Evolutionary conservation across 805 yeast species (phyloP).

Genomic region (Kodamaea lidongshanica): DNA sequence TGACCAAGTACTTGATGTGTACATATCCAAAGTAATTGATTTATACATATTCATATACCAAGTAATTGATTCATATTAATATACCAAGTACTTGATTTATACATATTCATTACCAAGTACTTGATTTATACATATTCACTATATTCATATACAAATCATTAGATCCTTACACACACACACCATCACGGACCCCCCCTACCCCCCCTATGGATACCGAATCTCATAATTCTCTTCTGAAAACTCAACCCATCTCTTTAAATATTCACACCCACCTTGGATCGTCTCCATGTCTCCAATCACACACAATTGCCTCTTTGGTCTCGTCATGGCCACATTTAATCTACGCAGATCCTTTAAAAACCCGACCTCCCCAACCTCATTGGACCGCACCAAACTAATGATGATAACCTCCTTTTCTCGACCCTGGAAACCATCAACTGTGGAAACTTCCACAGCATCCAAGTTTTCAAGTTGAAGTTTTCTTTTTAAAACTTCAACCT

Average conservation of each 20-base stretch:
- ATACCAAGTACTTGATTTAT: too few species aligned
- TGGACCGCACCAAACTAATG: conserved; percentile 76
- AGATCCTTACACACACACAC: too few species aligned
- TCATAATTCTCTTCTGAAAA: conserved; percentile 56
- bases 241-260: conserved; percentile 58
- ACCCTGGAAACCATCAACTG: conserved; percentile 97
- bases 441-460: conserved; percentile 61
- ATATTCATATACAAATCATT: too few species aligned
- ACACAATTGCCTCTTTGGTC: conserved; percentile 81
- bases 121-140: too few species aligned
- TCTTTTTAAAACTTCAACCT: conserved; percentile 57
- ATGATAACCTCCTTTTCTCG: conserved; percentile 86
- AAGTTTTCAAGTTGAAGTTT: conserved; percentile 28
- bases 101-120: too few species aligned
- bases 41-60: too few species aligned
- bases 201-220: neutral
- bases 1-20: too few species aligned
- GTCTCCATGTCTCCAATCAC: conserved; percentile 84
- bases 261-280: conserved; percentile 40
- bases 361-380: conserved; percentile 66
- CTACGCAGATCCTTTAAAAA: conserved; percentile 75
- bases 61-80: too few species aligned
- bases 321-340: conserved; percentile 87
- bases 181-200: neutral
- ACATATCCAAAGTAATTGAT: too few species aligned